These are phyloP conservation scores for Scedosporium dehoogii DNA, from an alignment of 2,329 filamentous ascomycete genomes.

Conservation along the genomic window DNA sequence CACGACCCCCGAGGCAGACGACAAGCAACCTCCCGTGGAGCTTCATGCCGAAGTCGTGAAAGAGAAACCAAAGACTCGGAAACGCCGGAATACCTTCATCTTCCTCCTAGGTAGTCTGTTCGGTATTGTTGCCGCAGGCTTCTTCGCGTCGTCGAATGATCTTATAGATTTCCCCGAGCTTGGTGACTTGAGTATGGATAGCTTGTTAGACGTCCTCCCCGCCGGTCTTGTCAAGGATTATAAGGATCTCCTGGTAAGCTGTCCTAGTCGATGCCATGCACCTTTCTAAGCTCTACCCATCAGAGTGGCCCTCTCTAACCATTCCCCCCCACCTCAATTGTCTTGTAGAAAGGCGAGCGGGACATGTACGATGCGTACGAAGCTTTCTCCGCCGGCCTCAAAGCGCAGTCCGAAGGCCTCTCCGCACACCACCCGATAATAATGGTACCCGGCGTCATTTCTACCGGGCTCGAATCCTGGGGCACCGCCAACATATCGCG, in stretches of 20 bases:
- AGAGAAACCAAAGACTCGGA: slow-evolving; percentile 43
- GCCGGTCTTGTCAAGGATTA: slow-evolving; percentile 79
- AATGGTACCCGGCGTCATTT: slow-evolving; percentile 97
- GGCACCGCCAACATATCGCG: slow-evolving; percentile 76
- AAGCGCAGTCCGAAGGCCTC: slow-evolving; percentile 72
- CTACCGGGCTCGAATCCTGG: slow-evolving; percentile 94
- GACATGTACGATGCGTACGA: slow-evolving; percentile 80
- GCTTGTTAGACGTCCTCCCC: slow-evolving; percentile 76
- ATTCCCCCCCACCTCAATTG: slow-evolving; percentile 8
- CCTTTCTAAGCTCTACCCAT: not conserved
- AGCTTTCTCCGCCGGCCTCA: slow-evolving; percentile 81
- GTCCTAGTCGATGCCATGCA: slow-evolving; percentile 12
- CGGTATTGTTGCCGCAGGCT: slow-evolving; percentile 76
- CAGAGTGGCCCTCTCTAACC: not conserved
- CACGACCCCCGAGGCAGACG: not conserved
- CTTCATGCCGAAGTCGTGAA: slow-evolving; percentile 32
- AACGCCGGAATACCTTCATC: slow-evolving; percentile 69
- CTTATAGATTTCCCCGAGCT: slow-evolving; percentile 70
- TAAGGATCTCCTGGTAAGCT: slow-evolving; percentile 66
- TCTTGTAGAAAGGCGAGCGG: slow-evolving; percentile 64
- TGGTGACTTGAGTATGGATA: slow-evolving; percentile 71
- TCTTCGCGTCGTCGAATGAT: slow-evolving; percentile 84
- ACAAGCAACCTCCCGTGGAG: slow-evolving; percentile 9
- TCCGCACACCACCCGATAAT: slow-evolving; percentile 78
- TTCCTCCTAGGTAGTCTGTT: slow-evolving; percentile 86